A percentile compares a stretch with the other conserved stretches of the same genome.
phyloP scores from a whole-genome alignment of 352 stramenopile species.

The Phytopythium chamaehyphon region DNA sequence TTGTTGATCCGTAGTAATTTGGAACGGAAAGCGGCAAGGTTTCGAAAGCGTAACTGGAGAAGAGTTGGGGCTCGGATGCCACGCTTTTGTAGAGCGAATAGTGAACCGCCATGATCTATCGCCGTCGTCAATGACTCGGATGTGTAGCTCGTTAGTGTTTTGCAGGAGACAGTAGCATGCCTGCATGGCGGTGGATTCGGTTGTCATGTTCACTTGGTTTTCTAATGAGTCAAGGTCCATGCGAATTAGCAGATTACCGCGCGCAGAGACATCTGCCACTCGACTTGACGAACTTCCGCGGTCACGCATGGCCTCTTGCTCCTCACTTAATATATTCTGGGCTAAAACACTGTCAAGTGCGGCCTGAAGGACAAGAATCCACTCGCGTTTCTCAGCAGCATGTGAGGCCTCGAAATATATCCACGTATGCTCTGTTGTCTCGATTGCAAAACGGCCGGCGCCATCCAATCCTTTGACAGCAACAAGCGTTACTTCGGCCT shows the following conservation, averaged over 20 bases:
- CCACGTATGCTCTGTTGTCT: slow-evolving; percentile 49
- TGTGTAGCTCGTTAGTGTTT: slow-evolving; percentile 41
- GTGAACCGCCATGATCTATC: slow-evolving; percentile 32
- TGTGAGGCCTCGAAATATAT: slow-evolving; percentile 38
- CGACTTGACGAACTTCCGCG: no score
- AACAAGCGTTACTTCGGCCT: slow-evolving; percentile 24
- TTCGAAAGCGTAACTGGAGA: slow-evolving; percentile 18
- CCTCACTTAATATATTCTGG: slow-evolving; percentile 40
- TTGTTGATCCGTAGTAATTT: slow-evolving; percentile 65
- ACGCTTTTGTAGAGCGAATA: slow-evolving; percentile 40
- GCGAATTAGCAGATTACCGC: slow-evolving; percentile 28
- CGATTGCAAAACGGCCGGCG: slow-evolving; percentile 34
- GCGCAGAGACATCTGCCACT: neutral
- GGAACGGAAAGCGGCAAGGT: slow-evolving; percentile 50
- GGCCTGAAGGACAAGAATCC: slow-evolving; percentile 47
- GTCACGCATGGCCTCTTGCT: slow-evolving; percentile 10
- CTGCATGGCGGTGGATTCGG: slow-evolving; percentile 25
- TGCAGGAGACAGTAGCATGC: slow-evolving; percentile 45
- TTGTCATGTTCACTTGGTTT: slow-evolving; percentile 18
- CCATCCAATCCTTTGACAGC: slow-evolving; percentile 23
- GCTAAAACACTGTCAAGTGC: slow-evolving; percentile 45
- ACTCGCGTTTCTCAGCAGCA: slow-evolving; percentile 32
- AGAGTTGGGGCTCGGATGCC: slow-evolving; percentile 22
- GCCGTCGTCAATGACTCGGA: slow-evolving; percentile 23
- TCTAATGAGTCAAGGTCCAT: slow-evolving; percentile 27